Percentiles rank a stretch among this genome's conserved stretches.
phyloP scores from a whole-genome alignment of 2,329 filamentous ascomycete genomes.

The Fusarium chlamydosporum region DNA sequence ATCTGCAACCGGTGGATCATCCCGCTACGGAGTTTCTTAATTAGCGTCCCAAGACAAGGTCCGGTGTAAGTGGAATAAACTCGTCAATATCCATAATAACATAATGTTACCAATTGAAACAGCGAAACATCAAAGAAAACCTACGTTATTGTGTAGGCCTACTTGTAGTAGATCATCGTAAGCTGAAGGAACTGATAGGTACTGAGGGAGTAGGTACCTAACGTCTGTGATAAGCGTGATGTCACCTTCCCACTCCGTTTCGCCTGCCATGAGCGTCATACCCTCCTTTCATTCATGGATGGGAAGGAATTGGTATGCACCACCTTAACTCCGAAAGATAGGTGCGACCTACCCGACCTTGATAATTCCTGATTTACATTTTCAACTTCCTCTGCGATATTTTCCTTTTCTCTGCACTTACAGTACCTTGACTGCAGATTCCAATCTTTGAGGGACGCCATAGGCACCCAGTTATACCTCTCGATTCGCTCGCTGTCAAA shows the following conservation, averaged over 20 bases:
- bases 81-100: background rate
- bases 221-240: conserved; percentile 31
- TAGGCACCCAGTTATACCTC: background rate
- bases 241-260: conserved; percentile 22
- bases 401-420: background rate
- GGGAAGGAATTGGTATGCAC: conserved; percentile 22
- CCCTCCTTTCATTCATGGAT: conserved; percentile 1
- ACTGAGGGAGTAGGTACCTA: no score
- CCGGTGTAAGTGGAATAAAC: conserved; percentile 9
- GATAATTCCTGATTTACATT: conserved; percentile 5
- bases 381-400: conserved; percentile 1
- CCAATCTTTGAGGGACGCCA: background rate
- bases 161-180: background rate
- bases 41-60: conserved; percentile 18
- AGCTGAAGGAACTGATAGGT: background rate
- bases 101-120: background rate
- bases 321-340: conserved; percentile 37
- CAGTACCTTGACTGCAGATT: background rate
- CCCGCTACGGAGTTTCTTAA: conserved; percentile 22
- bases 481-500: background rate
- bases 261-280: conserved; percentile 25
- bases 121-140: background rate
- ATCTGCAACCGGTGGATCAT: conserved; percentile 31
- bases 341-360: background rate
- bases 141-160: background rate